Conservation (phyloP, 768 basidiomycete species). For the Daedalea quercina region DNA sequence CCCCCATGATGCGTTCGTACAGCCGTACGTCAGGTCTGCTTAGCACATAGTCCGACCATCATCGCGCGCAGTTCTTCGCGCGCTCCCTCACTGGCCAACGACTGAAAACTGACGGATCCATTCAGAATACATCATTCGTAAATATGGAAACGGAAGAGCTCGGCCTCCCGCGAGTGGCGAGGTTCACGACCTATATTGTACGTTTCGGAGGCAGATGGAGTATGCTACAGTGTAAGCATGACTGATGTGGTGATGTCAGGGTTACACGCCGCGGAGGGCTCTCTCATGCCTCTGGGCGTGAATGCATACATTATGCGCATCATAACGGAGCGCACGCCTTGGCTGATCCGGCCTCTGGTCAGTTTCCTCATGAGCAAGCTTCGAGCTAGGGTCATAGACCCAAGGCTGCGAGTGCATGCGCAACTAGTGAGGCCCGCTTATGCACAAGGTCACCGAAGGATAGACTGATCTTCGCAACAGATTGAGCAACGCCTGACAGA, state of each 20-base stretch:
- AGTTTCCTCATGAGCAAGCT: constrained; percentile 8
- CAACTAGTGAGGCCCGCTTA: constrained; percentile 16
- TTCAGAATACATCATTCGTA: constrained; percentile 30
- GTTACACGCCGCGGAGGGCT: constrained; percentile 28
- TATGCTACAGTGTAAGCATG: not conserved
- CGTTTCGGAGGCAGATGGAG: not conserved
- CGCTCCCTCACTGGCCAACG: not conserved
- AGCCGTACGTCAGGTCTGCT: not conserved
- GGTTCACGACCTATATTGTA: constrained; percentile 25
- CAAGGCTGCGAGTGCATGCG: constrained; percentile 21
- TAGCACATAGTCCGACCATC: no score
- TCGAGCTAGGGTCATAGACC: constrained; percentile 14
- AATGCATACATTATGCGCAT: constrained; percentile 24
- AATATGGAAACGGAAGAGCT: constrained; percentile 24
- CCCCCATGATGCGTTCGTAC: not conserved
- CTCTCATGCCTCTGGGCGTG: constrained; percentile 29
- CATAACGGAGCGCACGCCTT: constrained; percentile 25
- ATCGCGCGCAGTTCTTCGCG: not conserved
- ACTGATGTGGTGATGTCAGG: constrained; percentile 10
- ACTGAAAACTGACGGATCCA: not conserved
- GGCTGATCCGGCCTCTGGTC: constrained; percentile 26
- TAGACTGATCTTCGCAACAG: constrained; percentile 12
- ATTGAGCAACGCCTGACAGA: constrained; percentile 33
- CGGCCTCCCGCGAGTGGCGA: constrained; percentile 18
- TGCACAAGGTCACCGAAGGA: no score